Evolutionary conservation across 2,329 filamentous ascomycete genomes (phyloP).

Genomic region (Cercospora sesami): DNA sequence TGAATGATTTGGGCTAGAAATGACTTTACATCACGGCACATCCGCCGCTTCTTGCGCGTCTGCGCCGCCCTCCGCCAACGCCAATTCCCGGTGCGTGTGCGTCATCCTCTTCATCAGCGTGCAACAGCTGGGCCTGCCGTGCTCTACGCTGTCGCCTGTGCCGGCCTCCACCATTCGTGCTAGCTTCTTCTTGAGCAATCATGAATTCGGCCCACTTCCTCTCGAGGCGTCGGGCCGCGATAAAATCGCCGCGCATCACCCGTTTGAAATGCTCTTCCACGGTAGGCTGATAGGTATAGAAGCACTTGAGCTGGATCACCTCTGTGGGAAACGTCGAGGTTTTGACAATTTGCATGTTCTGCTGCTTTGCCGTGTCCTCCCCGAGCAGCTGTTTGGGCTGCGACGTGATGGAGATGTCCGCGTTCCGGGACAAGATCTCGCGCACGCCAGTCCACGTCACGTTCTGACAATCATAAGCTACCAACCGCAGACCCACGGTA

Average conservation of each 20-base stretch:
- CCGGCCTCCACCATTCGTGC: conserved; percentile 63
- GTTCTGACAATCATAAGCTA: conserved; percentile 87
- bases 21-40: conserved; percentile 48
- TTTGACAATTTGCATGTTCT: conserved; percentile 35
- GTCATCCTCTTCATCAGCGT: conserved; percentile 75
- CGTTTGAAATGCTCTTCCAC: conserved; percentile 91
- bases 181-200: conserved; percentile 85
- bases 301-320: conserved; percentile 85
- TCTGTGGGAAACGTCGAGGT: conserved; percentile 67
- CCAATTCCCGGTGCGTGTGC: conserved; percentile 22
- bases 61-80: conserved; percentile 45
- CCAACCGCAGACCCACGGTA: conserved; percentile 67
- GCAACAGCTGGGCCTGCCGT: conserved; percentile 75
- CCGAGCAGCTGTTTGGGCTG: conserved; percentile 28
- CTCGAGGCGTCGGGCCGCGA: conserved; percentile 75
- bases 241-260: conserved; percentile 73
- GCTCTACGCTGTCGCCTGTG: conserved; percentile 73
- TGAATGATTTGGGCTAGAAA: not conserved
- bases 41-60: conserved; percentile 51
- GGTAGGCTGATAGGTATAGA: conserved; percentile 92
- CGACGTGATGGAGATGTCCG: conserved; percentile 62
- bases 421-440: conserved; percentile 82
- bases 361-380: conserved; percentile 24
- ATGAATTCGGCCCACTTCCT: conserved; percentile 92
- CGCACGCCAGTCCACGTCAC: conserved; percentile 90